Base-by-base conservation (phyloP, 2,329 filamentous ascomycete genomes). In the Ophioceras dolichostomum region DNA sequence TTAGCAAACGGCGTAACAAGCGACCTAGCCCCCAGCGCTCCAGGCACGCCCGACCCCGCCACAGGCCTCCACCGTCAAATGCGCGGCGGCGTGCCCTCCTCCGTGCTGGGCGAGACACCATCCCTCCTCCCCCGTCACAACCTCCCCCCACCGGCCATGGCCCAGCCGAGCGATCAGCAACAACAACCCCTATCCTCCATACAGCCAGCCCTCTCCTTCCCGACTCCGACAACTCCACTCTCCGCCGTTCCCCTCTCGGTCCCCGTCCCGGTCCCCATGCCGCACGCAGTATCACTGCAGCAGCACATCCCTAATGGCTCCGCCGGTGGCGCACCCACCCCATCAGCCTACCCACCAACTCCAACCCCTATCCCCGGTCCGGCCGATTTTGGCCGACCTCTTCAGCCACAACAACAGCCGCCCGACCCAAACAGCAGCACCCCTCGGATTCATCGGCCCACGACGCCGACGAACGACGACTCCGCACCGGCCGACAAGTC, bases 1-100 rank as follows among this genome's bases (percentile, higher is more conserved):
- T 65, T 75, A 24, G 52, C 58, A 14, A 58, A 63, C 13, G 68
- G 67, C 13, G 49, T 68, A 5, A 51, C 47, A 36, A 50, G 43
- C 30, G 53, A 46, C 45, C 49, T 40, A 20, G 57, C 44, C 19
- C 58, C 45, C 19, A 54, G 47, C 42, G 40, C 53, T 2, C 24
- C 40, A 9, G 43, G 36, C 39, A 39, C 41, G 4, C 39, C 43
- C 5, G 42, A 41, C 2, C 27, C 40, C 7, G n/a, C 35, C 30
- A 39, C n/a, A 5, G 18, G 24, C 30, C 4, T 14, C 28, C 24
- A 21, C 21, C n/a, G n/a, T n/a, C n/a, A n/a, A n/a, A n/a, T n/a
- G n/a, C n/a, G n/a, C n/a, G n/a, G n/a, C n/a, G n/a, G n/a, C n/a
- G n/a, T n/a, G n/a, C n/a, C n/a, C n/a, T n/a, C n/a, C n/a, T n/a